phyloP scores from a whole-genome alignment of 306 rosid genomes.

The Castanopsis chinensis region DNA sequence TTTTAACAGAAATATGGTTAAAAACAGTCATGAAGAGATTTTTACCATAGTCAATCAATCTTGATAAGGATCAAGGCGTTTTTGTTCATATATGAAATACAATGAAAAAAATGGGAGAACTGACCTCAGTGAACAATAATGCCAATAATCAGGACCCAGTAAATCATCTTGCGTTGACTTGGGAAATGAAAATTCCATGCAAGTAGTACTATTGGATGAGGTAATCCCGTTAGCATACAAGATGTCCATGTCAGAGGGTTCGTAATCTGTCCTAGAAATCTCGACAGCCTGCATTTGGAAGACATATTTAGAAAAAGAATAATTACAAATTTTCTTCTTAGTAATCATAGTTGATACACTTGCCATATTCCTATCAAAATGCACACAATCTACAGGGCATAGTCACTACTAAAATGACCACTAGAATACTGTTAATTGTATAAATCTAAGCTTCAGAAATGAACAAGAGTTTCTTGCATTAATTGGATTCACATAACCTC shows the following conservation, averaged over 20 bases:
- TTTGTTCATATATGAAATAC: background rate
- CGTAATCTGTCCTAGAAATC: conserved; percentile 56
- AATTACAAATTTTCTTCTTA: background rate
- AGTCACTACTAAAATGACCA: background rate
- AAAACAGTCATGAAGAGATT: conserved; percentile 2
- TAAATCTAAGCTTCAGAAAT: background rate
- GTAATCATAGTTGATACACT: background rate
- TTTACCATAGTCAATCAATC: background rate
- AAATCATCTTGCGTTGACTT: conserved; percentile 26
- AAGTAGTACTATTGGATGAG: conserved; percentile 50
- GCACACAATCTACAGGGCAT: background rate
- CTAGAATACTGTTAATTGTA: background rate
- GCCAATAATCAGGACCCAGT: conserved; percentile 36
- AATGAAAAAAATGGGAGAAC: conserved; percentile 5
- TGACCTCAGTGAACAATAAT: conserved; percentile 50
- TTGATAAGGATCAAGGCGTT: background rate
- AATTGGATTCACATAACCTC: conserved; percentile 1
- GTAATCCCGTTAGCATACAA: conserved; percentile 71
- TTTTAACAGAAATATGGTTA: background rate
- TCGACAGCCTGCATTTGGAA: conserved; percentile 57
- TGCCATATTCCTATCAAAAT: conserved; percentile 17
- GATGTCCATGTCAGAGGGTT: conserved; percentile 68
- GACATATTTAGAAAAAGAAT: conserved; percentile 7
- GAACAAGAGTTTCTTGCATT: background rate
- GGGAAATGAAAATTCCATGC: conserved; percentile 59